These are phyloP conservation scores for Penicillium sp. DNA, from an alignment of 2,329 filamentous ascomycete species.

Conservation along the genomic window DNA sequence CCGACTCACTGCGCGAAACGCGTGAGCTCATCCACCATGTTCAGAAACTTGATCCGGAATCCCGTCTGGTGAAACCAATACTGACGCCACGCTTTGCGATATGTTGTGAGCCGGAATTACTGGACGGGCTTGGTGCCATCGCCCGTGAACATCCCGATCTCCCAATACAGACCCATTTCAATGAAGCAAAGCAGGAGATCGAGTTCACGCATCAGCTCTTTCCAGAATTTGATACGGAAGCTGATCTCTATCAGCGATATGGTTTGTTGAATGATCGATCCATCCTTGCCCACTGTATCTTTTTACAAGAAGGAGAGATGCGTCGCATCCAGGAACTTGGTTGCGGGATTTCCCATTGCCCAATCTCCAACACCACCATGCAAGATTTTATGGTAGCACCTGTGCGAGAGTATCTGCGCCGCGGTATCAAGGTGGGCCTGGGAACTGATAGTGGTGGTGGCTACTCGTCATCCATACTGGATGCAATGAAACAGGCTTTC, in stretches of 20 bases:
- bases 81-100: slow-evolving; percentile 56
- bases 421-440: slow-evolving; percentile 56
- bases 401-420: slow-evolving; percentile 49
- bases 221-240: slow-evolving; percentile 49
- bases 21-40: slow-evolving; percentile 45
- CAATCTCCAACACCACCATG: slow-evolving; percentile 54
- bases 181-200: slow-evolving; percentile 56
- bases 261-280: slow-evolving; percentile 48
- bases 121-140: slow-evolving; percentile 50
- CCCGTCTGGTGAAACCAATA: slow-evolving; percentile 42
- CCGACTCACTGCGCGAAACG: slow-evolving; percentile 46
- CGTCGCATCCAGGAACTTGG: slow-evolving; percentile 38
- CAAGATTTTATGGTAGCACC: slow-evolving; percentile 53
- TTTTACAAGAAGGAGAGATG: slow-evolving; percentile 52
- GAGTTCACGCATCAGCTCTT: slow-evolving; percentile 48
- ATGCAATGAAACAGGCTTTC: slow-evolving; percentile 43
- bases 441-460: slow-evolving; percentile 59
- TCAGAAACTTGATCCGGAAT: slow-evolving; percentile 38
- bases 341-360: slow-evolving; percentile 58
- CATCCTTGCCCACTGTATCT: slow-evolving; percentile 60
- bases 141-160: slow-evolving; percentile 43
- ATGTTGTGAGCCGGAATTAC: slow-evolving; percentile 48
- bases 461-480: slow-evolving; percentile 50
- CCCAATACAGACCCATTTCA: slow-evolving; percentile 59
- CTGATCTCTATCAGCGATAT: slow-evolving; percentile 51